phyloP scores from a whole-genome alignment of 2,329 filamentous ascomycete genomes.

The Colletotrichum kahawae region DNA sequence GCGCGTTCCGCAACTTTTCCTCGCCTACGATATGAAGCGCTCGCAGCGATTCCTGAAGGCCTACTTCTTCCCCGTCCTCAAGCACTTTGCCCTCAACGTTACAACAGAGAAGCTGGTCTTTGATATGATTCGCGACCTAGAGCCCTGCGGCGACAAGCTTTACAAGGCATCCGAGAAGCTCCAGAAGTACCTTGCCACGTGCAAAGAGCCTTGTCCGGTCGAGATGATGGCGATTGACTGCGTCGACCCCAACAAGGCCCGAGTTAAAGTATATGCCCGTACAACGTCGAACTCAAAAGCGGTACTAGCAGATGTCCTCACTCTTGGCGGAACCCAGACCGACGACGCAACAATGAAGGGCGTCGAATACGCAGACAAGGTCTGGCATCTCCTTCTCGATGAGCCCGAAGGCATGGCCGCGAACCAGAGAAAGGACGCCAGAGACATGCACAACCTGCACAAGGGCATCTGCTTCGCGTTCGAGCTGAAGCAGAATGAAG shows the following conservation, averaged over 20 bases:
- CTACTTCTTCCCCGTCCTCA: conserved; percentile 27
- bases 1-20: conserved; percentile 26
- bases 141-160: conserved; percentile 12
- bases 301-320: conserved; percentile 25
- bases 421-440: conserved; percentile 17
- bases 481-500: conserved; percentile 25
- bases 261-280: conserved; percentile 29
- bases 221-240: conserved; percentile 29
- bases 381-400: conserved; percentile 29
- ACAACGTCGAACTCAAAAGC: conserved; percentile 22
- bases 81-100: conserved; percentile 23
- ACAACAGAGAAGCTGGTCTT: conserved; percentile 25
- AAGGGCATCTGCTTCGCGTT: conserved; percentile 27
- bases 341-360: conserved; percentile 26
- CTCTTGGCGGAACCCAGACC: conserved; percentile 25
- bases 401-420: conserved; percentile 21
- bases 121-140: conserved; percentile 24
- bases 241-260: conserved; percentile 24
- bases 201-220: conserved; percentile 22
- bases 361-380: conserved; percentile 21
- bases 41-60: conserved; percentile 25
- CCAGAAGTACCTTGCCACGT: conserved; percentile 17
- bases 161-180: conserved; percentile 20
- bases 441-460: conserved; percentile 12
- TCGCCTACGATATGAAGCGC: conserved; percentile 26